Conservation (phyloP, 108 stramenopile species). For the Asterionellopsis glacialis region DNA sequence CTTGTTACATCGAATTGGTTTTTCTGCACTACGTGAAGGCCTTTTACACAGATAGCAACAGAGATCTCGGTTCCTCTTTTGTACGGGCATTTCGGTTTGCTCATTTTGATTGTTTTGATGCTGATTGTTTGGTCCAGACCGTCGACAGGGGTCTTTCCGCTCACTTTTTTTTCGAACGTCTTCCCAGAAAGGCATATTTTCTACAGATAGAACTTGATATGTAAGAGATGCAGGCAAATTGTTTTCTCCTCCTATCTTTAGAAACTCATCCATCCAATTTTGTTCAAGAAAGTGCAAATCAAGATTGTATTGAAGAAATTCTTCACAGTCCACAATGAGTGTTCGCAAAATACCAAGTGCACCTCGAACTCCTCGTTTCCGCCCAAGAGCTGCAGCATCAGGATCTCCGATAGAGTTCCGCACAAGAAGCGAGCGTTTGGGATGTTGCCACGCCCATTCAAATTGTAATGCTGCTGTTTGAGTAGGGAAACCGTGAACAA, state of each 20-base stretch:
- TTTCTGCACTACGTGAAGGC: too few species aligned
- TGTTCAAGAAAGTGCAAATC: conserved; percentile 30
- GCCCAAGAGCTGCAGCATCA: conserved; percentile 26
- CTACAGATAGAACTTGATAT: conserved; percentile 23
- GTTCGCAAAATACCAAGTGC: conserved; percentile 33
- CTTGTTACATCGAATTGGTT: neutral
- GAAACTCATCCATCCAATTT: neutral
- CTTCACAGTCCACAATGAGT: conserved; percentile 28
- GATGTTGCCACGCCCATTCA: conserved; percentile 84
- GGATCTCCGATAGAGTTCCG: conserved; percentile 45
- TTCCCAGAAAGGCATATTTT: conserved; percentile 39
- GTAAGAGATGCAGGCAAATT: too few species aligned
- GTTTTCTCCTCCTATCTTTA: too few species aligned
- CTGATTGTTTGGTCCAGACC: too few species aligned
- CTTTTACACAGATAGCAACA: too few species aligned
- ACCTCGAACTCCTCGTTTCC: conserved; percentile 35
- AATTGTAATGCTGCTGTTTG: conserved; percentile 69
- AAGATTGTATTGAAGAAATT: conserved; percentile 8
- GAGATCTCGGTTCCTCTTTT: too few species aligned
- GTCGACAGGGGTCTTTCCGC: neutral
- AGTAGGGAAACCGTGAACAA: conserved; percentile 59
- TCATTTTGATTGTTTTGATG: too few species aligned
- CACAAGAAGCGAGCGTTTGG: conserved; percentile 40
- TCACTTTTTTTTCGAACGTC: conserved; percentile 7
- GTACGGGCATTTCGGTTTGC: too few species aligned